phyloP scores from a whole-genome alignment of 169 alveolate genomes.

The Plasmodium falciparum region DNA sequence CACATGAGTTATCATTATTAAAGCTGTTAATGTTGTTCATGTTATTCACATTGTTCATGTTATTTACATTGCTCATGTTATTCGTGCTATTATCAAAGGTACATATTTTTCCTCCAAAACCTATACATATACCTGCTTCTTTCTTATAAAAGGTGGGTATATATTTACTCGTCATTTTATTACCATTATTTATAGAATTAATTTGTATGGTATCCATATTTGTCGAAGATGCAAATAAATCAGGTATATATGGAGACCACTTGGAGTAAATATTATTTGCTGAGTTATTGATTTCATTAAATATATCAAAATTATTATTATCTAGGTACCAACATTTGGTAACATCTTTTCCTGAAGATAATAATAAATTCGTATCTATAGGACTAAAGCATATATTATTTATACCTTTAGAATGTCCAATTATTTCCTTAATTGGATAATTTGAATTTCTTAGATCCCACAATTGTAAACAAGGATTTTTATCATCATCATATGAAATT shows the following conservation, averaged over 20 bases:
- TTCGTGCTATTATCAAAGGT: constrained; percentile 21
- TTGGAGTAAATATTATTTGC: constrained; percentile 66
- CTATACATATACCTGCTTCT: constrained; percentile 79
- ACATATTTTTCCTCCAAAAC: constrained; percentile 81
- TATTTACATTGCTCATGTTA: too few species aligned
- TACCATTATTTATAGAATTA: constrained; percentile 77
- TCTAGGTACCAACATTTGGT: constrained; percentile 87
- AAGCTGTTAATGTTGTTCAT: background rate
- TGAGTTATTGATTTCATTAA: constrained; percentile 59
- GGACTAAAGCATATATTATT: constrained; percentile 84
- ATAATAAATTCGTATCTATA: constrained; percentile 85
- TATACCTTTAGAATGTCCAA: constrained; percentile 88
- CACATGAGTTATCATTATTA: constrained; percentile 2
- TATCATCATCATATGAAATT: constrained; percentile 89
- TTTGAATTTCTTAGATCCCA: constrained; percentile 90
- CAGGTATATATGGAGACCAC: constrained; percentile 83
- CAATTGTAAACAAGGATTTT: constrained; percentile 88
- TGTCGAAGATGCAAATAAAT: constrained; percentile 80
- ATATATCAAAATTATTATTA: constrained; percentile 73
- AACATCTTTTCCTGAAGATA: constrained; percentile 88
- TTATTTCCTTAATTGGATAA: constrained; percentile 88
- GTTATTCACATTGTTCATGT: too few species aligned
- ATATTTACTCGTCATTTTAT: constrained; percentile 78
- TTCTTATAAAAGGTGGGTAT: constrained; percentile 79
- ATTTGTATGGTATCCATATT: constrained; percentile 80